Base-by-base conservation (phyloP, 305 asterid genomes). In the Rubia balearica region DNA sequence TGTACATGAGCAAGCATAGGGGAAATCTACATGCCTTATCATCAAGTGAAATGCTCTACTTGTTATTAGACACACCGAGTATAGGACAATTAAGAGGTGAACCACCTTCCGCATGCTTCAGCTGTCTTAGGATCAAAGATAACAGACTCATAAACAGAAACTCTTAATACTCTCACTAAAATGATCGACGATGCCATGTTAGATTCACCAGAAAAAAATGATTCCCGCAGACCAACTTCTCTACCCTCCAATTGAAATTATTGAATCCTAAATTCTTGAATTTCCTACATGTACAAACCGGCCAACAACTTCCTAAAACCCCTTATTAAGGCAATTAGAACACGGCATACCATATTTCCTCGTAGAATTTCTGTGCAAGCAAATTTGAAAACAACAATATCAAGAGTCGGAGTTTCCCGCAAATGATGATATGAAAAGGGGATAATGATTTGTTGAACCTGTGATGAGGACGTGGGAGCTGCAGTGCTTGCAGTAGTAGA, bases 401-500 rank as follows among this genome's bases (percentile, higher is more conserved):
- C 5, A 48, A 48, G 17, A 3, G 55, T 48, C 55, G 0, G 7
- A 48, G 12, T 48, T 48, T 3, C n/a, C 55, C 19, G 16, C 59
- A 16, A 17, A 51, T 53, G 60, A 53, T 53, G 24, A n/a, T 49
- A 53, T 53, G 60, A 53, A 53, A 9, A 17, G 24, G 22, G 60
- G 14, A 53, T 1, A 17, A n/a, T 6, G 60, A n/a, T 53, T 16
- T 53, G 12, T n/a, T 53, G 62, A 82, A 90, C 97, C 98, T 70
- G 98, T 91, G 80, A 93, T 93, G 80, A 93, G 98, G 82, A 93
- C 97, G 77, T 93, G 98, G 43, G 91, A 88, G 76, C 91, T 85
- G 83, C 98, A 91, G 83, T 85, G 96, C 82, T 91, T 93, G 92
- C 98, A 93, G 80, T 91, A 93, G 80, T 93, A 93, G 72, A 93